Base-by-base conservation (phyloP, 345 rosid species). In the Angophora floribunda region DNA sequence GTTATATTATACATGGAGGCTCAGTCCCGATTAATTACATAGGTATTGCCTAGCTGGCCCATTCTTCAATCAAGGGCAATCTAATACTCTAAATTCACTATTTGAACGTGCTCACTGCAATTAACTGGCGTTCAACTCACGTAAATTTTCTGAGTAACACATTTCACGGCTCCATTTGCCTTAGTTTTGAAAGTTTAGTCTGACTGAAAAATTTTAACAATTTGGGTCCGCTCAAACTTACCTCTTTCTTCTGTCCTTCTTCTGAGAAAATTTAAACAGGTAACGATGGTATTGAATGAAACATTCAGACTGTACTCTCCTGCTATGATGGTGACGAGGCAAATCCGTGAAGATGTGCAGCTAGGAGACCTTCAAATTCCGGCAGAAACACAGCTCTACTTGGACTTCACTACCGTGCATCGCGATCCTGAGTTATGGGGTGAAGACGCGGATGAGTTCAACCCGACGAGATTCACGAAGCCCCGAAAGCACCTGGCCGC, bases 281-380 rank as follows among this genome's bases (percentile, higher is more conserved):
- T 96, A 85, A 89, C 86, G 87, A 91, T 93, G 97, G 92, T 96
- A 86, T 79, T 97, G 87, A 90, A 94, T 12, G 99, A 96, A 91
- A 93, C 96, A 1, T 93, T 96, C 47, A 86, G 99, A 55, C 94
- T 96, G 84, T 97, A 97, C 91, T 90, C 98, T 51, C 97, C 98
- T 15, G 93, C 90, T 13, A 93, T 92, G 89, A 87, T 84, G 89
- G 4, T 92, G 88, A 88, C 79, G 89, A 93, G 97, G 86, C 87
- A 93, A 91, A 90, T 94, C 28, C 55, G 51, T 19, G 61, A 50
- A 80, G 89, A 87, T 3, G 93, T 95, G 47, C 91, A 92, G 90
- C 90, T 95, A 6, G 98, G 99, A 44, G 89, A 51, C 85, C 89
- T 95, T 12, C 91, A 94, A 52, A 51, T 96, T 88, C 98, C 99